Percentiles rank a stretch among this genome's conserved stretches.
Evolutionary conservation across 768 basidiomycete species (phyloP).

Genomic region (Termitomyces bulborhizus): DNA sequence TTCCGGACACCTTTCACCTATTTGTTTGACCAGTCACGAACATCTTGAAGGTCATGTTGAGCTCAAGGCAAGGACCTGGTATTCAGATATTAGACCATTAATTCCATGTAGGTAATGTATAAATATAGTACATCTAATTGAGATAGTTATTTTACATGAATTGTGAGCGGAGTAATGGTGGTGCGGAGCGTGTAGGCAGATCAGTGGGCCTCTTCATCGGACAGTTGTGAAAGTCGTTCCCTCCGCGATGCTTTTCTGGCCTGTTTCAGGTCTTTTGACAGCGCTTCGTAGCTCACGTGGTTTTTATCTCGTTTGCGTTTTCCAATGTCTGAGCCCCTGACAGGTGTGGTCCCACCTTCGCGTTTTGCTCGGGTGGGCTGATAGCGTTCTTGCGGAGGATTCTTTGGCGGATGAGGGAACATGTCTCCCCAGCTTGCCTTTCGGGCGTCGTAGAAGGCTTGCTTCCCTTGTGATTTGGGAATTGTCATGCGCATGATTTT

Average conservation of each 20-base stretch:
- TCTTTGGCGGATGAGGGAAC: constrained; percentile 88
- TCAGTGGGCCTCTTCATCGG: not conserved
- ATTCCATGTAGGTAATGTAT: constrained; percentile 14
- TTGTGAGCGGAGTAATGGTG: constrained; percentile 3
- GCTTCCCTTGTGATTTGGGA: constrained; percentile 93
- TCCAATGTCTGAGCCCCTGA: constrained; percentile 47
- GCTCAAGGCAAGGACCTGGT: constrained; percentile 83
- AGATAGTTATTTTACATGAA: not conserved
- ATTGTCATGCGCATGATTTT: constrained; percentile 89
- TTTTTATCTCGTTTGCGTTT: constrained; percentile 32
- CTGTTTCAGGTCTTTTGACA: constrained; percentile 34
- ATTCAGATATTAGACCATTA: constrained; percentile 81
- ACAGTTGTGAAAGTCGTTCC: constrained; percentile 9
- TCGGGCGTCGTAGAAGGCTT: constrained; percentile 89
- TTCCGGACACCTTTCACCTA: constrained; percentile 3
- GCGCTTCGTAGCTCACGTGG: constrained; percentile 27
- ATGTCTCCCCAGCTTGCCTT: constrained; percentile 93
- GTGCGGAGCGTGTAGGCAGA: not conserved
- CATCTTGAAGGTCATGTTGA: constrained; percentile 78
- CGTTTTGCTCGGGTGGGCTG: constrained; percentile 29
- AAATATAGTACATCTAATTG: constrained; percentile 6
- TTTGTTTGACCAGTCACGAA: constrained; percentile 48
- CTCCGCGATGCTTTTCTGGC: constrained; percentile 28
- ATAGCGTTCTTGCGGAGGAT: constrained; percentile 59
- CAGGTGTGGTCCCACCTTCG: constrained; percentile 19